Percentiles rank a stretch among this genome's conserved stretches.
These are phyloP conservation scores for Clavispora santaluciae DNA, from an alignment of 805 yeast genomes.

Conservation along the genomic window DNA sequence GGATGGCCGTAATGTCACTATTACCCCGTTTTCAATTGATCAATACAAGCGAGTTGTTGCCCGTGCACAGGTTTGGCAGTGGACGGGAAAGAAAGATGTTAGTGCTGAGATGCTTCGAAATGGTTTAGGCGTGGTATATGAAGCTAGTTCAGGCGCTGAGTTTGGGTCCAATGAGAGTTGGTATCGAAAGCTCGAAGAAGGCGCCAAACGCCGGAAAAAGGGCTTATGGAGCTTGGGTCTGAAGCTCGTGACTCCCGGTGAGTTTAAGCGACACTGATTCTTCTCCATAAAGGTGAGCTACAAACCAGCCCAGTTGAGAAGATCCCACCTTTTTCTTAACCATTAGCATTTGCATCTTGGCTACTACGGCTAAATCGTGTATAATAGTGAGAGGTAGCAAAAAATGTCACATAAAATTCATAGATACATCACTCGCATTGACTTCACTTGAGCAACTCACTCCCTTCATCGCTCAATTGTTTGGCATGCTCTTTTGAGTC, in stretches of 20 bases:
- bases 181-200: slow-evolving; percentile 55
- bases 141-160: slow-evolving; percentile 74
- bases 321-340: too few relatives aligned
- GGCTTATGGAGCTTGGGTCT: slow-evolving; percentile 69
- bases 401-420: too few relatives aligned
- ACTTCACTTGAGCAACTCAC: slow-evolving; percentile 20
- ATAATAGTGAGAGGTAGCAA: too few relatives aligned
- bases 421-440: too few relatives aligned
- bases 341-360: not conserved
- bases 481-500: slow-evolving; percentile 32
- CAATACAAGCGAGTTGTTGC: slow-evolving; percentile 89
- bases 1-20: slow-evolving; percentile 61
- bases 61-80: slow-evolving; percentile 57
- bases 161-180: slow-evolving; percentile 70
- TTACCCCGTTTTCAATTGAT: slow-evolving; percentile 77
- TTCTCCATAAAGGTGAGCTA: too few relatives aligned
- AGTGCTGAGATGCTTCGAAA: slow-evolving; percentile 80
- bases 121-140: slow-evolving; percentile 88
- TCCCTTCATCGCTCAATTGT: slow-evolving; percentile 24
- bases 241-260: slow-evolving; percentile 67
- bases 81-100: slow-evolving; percentile 66
- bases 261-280: slow-evolving; percentile 48
- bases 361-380: too few relatives aligned
- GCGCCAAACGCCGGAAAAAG: slow-evolving; percentile 48
- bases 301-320: too few relatives aligned